Evolutionary conservation across 148 eudicot species (phyloP).

Genomic region (Nepenthes mirabilis): DNA sequence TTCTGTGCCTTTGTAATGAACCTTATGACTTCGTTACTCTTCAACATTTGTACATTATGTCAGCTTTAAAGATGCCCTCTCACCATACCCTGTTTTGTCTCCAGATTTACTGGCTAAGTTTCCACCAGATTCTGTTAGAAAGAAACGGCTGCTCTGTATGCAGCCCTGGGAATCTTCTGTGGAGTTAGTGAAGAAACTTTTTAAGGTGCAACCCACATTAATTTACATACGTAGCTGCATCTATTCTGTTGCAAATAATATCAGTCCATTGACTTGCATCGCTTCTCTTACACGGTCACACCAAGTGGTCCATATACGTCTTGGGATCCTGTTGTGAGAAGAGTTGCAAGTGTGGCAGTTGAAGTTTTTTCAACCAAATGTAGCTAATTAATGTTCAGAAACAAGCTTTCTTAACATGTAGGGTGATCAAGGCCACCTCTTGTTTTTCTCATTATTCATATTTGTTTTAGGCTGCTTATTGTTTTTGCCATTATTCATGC

Average conservation of each 20-base stretch:
- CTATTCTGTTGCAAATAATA: slow-evolving; percentile 1
- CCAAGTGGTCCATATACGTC: no score
- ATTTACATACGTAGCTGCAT: neutral
- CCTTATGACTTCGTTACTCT: neutral
- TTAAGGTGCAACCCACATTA: slow-evolving; percentile 38
- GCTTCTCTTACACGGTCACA: no score
- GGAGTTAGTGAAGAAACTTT: slow-evolving; percentile 75
- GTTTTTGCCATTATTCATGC: no score
- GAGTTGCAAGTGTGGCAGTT: no score
- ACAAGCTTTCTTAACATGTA: no score
- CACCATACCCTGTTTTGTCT: slow-evolving; percentile 5
- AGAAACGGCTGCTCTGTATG: slow-evolving; percentile 44
- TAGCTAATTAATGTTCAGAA: no score
- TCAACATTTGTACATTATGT: neutral
- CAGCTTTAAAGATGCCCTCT: neutral
- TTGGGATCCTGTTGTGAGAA: no score
- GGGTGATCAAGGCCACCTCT: no score
- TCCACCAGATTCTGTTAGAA: slow-evolving; percentile 69
- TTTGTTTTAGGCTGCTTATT: no score
- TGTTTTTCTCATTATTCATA: no score
- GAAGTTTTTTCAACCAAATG: no score
- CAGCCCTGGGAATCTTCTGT: slow-evolving; percentile 75
- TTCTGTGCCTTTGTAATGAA: neutral
- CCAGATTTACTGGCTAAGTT: slow-evolving; percentile 80
- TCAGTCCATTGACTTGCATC: slow-evolving; percentile 5